A percentile compares a stretch with the other conserved stretches of the same genome.
Conservation (phyloP, 2,329 filamentous ascomycete species). For the Cyphellophora europaea region DNA sequence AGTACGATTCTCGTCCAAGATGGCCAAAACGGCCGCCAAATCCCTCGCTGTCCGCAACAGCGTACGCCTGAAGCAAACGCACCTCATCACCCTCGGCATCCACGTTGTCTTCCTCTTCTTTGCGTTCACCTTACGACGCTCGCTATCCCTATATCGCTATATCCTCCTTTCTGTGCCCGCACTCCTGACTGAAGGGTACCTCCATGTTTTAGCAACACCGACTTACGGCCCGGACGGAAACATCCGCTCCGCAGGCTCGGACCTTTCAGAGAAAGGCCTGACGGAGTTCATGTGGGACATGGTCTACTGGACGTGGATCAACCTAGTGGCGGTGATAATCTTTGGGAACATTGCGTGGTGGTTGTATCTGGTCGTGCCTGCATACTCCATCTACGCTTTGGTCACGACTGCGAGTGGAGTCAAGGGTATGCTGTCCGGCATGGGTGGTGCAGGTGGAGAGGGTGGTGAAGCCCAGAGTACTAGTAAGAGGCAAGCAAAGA, state of each 20-base stretch:
- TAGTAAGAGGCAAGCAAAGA: conserved; percentile 45
- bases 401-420: conserved; percentile 38
- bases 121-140: conserved; percentile 55
- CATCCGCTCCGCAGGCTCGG: conserved; percentile 73
- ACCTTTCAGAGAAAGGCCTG: conserved; percentile 75
- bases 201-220: conserved; percentile 78
- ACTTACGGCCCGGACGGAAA: conserved; percentile 56
- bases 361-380: conserved; percentile 44
- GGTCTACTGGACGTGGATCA: conserved; percentile 86
- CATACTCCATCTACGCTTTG: conserved; percentile 38
- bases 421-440: conserved; percentile 27
- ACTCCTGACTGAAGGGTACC: conserved; percentile 70
- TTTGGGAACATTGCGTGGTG: conserved; percentile 76
- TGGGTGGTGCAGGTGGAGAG: conserved; percentile 31
- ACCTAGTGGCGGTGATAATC: conserved; percentile 59
- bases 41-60: conserved; percentile 70
- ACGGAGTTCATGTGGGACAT: conserved; percentile 99
- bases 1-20: too few species aligned
- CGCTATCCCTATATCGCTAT: conserved; percentile 57
- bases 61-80: conserved; percentile 68
- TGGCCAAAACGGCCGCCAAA: conserved; percentile 38
- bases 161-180: conserved; percentile 63
- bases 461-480: conserved; percentile 21
- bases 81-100: conserved; percentile 62
- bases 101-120: conserved; percentile 68